Evolutionary conservation across 1,284 basidiomycete species (phyloP).

Genomic region (Leccinum pachyderme): DNA sequence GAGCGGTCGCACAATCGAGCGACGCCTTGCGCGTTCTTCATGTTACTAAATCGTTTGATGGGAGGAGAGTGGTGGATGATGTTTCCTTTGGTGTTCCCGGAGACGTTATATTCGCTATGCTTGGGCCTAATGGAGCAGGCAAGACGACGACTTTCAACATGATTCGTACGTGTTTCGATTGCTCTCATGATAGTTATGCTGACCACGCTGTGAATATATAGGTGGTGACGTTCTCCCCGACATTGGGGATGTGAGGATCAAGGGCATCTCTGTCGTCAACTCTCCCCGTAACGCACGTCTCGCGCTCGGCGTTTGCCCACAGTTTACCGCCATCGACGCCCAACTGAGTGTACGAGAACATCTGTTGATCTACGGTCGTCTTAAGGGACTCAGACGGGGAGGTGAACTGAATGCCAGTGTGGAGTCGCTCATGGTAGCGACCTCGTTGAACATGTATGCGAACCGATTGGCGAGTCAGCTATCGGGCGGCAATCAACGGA

Average conservation of each 20-base stretch:
- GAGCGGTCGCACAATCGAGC: constrained; percentile 44
- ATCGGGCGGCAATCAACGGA: constrained; percentile 80
- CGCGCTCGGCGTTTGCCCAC: constrained; percentile 75
- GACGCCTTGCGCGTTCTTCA: constrained; percentile 65
- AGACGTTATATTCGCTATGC: constrained; percentile 68
- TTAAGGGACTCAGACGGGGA: constrained; percentile 62
- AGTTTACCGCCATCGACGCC: constrained; percentile 79
- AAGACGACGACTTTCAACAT: constrained; percentile 80
- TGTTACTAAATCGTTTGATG: constrained; percentile 63
- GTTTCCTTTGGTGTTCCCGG: constrained; percentile 66
- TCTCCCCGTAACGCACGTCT: constrained; percentile 61
- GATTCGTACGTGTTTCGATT: constrained; percentile 50
- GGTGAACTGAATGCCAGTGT: constrained; percentile 54
- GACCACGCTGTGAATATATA: constrained; percentile 20
- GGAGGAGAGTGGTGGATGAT: constrained; percentile 66
- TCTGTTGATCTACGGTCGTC: constrained; percentile 60
- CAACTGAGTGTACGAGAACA: constrained; percentile 79
- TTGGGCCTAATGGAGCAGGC: constrained; percentile 81
- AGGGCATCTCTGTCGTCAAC: constrained; percentile 58
- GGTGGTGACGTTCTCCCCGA: constrained; percentile 64
- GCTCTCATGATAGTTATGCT: not conserved
- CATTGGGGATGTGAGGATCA: constrained; percentile 64
- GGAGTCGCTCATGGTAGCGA: constrained; percentile 55
- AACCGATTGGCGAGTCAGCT: constrained; percentile 71
- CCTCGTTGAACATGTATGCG: constrained; percentile 60